These are phyloP conservation scores for Juncus inflexus DNA, from an alignment of 176 grass and related monocot species.

Conservation along the genomic window DNA sequence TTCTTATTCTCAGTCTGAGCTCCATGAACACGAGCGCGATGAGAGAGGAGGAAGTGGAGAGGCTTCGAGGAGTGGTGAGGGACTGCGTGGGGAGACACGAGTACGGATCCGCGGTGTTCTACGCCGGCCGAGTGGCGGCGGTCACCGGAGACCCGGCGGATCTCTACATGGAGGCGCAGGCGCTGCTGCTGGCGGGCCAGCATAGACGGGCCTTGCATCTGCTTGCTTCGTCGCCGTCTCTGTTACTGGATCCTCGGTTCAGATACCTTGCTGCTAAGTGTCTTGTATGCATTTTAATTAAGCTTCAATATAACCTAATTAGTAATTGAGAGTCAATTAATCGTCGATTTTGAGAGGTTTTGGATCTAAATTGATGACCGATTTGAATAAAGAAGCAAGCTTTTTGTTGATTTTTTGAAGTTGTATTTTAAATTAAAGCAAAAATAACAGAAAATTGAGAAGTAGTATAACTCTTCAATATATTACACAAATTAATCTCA, in stretches of 20 bases:
- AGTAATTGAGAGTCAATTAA: too few species aligned
- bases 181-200: constrained; percentile 76
- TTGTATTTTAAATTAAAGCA: too few species aligned
- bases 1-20: neutral
- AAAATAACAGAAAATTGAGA: too few species aligned
- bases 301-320: too few species aligned
- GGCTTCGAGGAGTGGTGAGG: constrained; percentile 71
- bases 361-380: too few species aligned
- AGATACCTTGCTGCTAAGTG: constrained; percentile 96
- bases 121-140: constrained; percentile 78
- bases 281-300: constrained; percentile 33
- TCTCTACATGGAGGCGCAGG: constrained; percentile 92
- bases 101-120: constrained; percentile 81
- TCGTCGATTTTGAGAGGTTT: too few species aligned
- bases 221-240: constrained; percentile 56
- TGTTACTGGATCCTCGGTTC: constrained; percentile 74
- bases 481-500: too few species aligned
- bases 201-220: constrained; percentile 86
- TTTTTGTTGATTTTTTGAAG: too few species aligned
- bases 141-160: constrained; percentile 66
- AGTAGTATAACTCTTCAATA: too few species aligned
- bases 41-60: constrained; percentile 77
- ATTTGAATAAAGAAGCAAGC: too few species aligned
- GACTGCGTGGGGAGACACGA: constrained; percentile 92
- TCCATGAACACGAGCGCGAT: constrained; percentile 26